phyloP scores from a whole-genome alignment of 2,329 filamentous ascomycete genomes.

The Penicillium concentricum region DNA sequence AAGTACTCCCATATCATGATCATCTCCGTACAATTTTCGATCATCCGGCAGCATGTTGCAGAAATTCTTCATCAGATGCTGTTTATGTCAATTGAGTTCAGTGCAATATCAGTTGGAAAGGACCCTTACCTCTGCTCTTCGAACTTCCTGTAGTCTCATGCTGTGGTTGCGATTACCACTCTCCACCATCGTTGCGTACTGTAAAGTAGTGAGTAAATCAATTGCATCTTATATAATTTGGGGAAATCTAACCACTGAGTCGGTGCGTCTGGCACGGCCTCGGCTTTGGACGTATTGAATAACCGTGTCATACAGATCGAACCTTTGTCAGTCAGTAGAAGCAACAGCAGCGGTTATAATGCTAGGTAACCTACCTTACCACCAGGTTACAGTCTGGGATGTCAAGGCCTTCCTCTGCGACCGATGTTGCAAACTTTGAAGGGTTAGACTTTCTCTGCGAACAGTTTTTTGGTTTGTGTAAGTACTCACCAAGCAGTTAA shows the following conservation, averaged over 20 bases:
- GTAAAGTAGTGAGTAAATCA: constrained; percentile 4
- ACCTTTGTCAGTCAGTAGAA: constrained; percentile 50
- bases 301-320: constrained; percentile 83
- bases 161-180: constrained; percentile 64
- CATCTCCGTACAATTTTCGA: constrained; percentile 63
- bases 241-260: constrained; percentile 58
- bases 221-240: neutral
- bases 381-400: constrained; percentile 67
- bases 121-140: constrained; percentile 44
- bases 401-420: constrained; percentile 66
- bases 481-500: constrained; percentile 16
- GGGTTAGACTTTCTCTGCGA: neutral
- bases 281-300: constrained; percentile 95
- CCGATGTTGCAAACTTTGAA: constrained; percentile 58
- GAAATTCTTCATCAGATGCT: constrained; percentile 65
- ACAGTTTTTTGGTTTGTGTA: neutral
- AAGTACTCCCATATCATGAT: constrained; percentile 57
- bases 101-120: neutral
- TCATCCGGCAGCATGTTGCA: constrained; percentile 73
- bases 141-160: constrained; percentile 55
- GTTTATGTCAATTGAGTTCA: neutral
- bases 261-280: constrained; percentile 74
- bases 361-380: constrained; percentile 40
- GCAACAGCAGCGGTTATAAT: neutral
- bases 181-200: constrained; percentile 82